A percentile compares a stretch with the other conserved stretches of the same genome.
phyloP scores from a whole-genome alignment of 2,329 filamentous ascomycete genomes.

The Fusarium metavorans region DNA sequence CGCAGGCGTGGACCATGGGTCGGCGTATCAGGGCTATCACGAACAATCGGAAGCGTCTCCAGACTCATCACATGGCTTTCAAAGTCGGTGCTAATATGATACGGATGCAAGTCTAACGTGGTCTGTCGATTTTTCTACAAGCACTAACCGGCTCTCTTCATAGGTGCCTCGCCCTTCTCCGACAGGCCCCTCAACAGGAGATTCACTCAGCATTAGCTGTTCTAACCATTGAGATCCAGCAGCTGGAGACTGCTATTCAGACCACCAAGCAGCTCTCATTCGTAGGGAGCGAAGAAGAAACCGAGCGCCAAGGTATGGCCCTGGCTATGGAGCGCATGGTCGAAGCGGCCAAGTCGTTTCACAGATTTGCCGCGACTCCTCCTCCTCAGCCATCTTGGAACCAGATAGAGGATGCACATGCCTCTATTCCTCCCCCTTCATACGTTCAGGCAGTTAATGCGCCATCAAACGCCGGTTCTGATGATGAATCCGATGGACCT shows the following conservation, averaged over 20 bases:
- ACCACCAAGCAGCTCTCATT: background rate
- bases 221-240: background rate
- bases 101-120: background rate
- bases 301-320: background rate
- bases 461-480: background rate
- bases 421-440: background rate
- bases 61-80: background rate
- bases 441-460: background rate
- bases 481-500: background rate
- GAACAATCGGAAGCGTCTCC: background rate
- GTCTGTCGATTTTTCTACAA: background rate
- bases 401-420: background rate
- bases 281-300: background rate
- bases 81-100: constrained; percentile 1
- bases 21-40: background rate
- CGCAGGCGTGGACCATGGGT: background rate
- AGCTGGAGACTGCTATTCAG: background rate
- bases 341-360: background rate
- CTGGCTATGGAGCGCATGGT: background rate
- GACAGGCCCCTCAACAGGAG: background rate
- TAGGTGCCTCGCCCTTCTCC: background rate
- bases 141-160: background rate
- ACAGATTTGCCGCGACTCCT: background rate
- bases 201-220: background rate
- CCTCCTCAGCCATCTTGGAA: background rate